Percentiles rank a stretch among this genome's conserved stretches.
Evolutionary conservation across 2,329 filamentous ascomycete genomes (phyloP).

Genomic region (Colletotrichum eremochloae): DNA sequence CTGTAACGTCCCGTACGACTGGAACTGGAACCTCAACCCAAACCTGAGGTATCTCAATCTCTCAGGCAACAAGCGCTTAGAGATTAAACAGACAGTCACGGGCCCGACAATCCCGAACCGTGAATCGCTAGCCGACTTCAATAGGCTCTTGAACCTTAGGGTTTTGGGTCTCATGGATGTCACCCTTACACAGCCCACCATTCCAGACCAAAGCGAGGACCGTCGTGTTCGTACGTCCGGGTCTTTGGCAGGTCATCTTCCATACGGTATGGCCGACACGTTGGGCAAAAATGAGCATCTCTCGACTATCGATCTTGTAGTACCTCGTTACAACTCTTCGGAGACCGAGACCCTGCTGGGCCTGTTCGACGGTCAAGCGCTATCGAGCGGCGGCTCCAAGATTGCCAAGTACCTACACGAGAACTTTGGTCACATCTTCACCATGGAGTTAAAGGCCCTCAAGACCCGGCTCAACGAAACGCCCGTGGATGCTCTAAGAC

Average conservation of each 20-base stretch:
- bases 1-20: conserved; percentile 98
- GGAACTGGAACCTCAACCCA: conserved; percentile 99
- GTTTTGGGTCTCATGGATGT: conserved; percentile 98
- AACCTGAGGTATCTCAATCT: conserved; percentile 95
- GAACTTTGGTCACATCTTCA: conserved; percentile 90
- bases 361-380: conserved; percentile 95
- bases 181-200: conserved; percentile 90
- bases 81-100: conserved; percentile 81
- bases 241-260: conserved; percentile 89
- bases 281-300: conserved; percentile 93
- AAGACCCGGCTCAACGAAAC: conserved; percentile 78
- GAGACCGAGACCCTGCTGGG: conserved; percentile 92
- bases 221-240: conserved; percentile 95
- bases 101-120: conserved; percentile 67
- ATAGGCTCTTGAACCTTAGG: conserved; percentile 83
- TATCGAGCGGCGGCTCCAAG: conserved; percentile 91
- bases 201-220: conserved; percentile 96
- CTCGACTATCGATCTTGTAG: conserved; percentile 94
- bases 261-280: conserved; percentile 98
- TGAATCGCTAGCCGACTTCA: conserved; percentile 90
- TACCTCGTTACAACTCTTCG: conserved; percentile 89
- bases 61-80: conserved; percentile 94
- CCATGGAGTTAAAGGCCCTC: conserved; percentile 82
- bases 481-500: conserved; percentile 84
- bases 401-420: conserved; percentile 97